Percentiles rank a stretch among this genome's conserved stretches.
Conservation (phyloP, 352 stramenopile species). For the Albugo candida region DNA sequence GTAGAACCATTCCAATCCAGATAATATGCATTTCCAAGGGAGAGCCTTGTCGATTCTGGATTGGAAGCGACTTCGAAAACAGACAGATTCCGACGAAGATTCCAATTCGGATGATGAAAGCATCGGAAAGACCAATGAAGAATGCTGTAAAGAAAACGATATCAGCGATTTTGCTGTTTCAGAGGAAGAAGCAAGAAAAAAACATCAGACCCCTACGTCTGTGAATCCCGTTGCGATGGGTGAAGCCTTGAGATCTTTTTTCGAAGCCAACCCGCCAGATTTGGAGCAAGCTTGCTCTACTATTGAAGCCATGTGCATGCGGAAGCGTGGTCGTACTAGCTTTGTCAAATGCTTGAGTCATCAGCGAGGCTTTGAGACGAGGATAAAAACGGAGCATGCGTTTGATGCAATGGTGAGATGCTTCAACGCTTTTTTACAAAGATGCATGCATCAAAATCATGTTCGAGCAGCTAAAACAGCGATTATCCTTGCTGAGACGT, state of each 20-base stretch:
- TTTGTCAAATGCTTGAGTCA: constrained; percentile 72
- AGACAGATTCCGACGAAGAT: background rate
- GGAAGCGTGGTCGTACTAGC: constrained; percentile 19
- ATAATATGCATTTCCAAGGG: constrained; percentile 78
- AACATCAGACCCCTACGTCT: background rate
- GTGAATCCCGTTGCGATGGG: no score
- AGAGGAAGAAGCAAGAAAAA: background rate
- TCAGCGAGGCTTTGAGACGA: constrained; percentile 61
- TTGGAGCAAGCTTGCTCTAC: background rate
- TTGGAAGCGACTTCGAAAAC: constrained; percentile 35
- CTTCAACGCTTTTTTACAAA: constrained; percentile 52
- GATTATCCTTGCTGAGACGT: constrained; percentile 76
- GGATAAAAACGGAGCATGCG: constrained; percentile 28
- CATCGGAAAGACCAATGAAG: no score
- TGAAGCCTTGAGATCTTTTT: background rate
- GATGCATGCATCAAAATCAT: constrained; percentile 56
- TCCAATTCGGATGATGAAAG: background rate
- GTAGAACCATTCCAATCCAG: constrained; percentile 50
- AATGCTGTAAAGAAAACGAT: background rate
- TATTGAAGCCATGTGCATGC: constrained; percentile 1
- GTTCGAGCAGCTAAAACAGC: constrained; percentile 72
- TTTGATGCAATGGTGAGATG: constrained; percentile 44
- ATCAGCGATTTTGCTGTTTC: background rate
- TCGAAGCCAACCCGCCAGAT: background rate
- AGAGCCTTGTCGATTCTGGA: constrained; percentile 71